Evolutionary conservation across 352 stramenopile species (phyloP), one percentile per base, ranked within the genome.

Genomic region (Phytopythium kandeliae): DNA sequence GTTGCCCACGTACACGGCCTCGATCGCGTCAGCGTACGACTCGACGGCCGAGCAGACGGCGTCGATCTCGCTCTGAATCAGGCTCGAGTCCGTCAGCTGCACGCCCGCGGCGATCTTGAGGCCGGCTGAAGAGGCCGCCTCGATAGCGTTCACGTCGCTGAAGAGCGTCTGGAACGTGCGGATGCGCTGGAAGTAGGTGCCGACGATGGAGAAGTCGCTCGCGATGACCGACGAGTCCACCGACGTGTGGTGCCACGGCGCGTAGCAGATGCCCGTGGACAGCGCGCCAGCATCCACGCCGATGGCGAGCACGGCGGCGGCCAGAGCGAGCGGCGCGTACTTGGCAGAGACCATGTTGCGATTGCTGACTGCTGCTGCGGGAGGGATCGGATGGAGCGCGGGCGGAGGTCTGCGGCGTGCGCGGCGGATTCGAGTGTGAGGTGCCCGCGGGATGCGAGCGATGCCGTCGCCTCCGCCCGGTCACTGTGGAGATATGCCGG

Each of bases 141-240:
- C 51, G 42, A 87, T 71, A 24, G 65, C 57, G 57, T 89, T 90
- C 5, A 74, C 2, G 42, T 57, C 54, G 53, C 54, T 66, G 50
- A 89, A 85, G 38, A 62, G 61, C 30, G 72, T 67, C 60, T 90
- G 69, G 67, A 77, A 92, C 40, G 81, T 88, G 51, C 81, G 81
- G 33, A 92, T 69, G 48, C 61, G 63, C 31, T 60, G 62, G 60
- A 89, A 92, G 57, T 71, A 62, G 62, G 73, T 34, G 30, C 48
- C 57, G 10, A 80, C 59, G 49, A 67, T 51, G 15, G 51, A 17
- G 12, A 84, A 56, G 48, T 84, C 69, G 5, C 48, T 33, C 25
- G 51, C 30, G 10, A 84, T 38, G 1, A 73, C 43, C 12, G 74
- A 63, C 19, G 58, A 13, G 4, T 44, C 69, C 28, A 86, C 73